These are phyloP conservation scores for Sporobolomyces phaffii DNA, from an alignment of 768 basidiomycete species.

Conservation along the genomic window DNA sequence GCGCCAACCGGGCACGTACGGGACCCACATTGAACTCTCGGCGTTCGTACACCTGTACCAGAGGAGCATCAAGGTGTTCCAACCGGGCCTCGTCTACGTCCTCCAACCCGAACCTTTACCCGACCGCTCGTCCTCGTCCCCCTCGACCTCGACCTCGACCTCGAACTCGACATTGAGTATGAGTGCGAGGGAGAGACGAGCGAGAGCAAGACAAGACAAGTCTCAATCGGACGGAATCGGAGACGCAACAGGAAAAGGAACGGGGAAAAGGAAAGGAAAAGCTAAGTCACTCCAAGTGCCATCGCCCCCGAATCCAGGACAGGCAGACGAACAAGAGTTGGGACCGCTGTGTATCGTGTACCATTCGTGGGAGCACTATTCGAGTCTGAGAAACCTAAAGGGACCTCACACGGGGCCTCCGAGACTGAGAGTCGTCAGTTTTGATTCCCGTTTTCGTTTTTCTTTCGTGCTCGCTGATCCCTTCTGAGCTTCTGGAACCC, in stretches of 20 bases:
- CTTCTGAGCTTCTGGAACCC: neutral
- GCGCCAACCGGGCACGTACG: constrained; percentile 68
- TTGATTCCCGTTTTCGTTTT: too few species aligned
- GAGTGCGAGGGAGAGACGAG: constrained; percentile 49
- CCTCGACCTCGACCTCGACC: neutral
- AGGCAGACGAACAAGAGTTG: neutral
- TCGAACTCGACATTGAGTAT: neutral
- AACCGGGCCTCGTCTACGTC: constrained; percentile 83
- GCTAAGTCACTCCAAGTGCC: neutral
- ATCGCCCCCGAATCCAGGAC: neutral
- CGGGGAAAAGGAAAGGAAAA: constrained; percentile 23
- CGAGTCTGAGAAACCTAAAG: constrained; percentile 76
- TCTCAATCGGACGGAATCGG: constrained; percentile 38
- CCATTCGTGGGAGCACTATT: constrained; percentile 75
- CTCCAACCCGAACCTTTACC: constrained; percentile 56
- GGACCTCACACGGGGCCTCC: constrained; percentile 69
- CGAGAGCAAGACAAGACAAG: constrained; percentile 46
- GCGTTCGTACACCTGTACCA: constrained; percentile 76
- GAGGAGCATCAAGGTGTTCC: constrained; percentile 81
- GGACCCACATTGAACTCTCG: constrained; percentile 87
- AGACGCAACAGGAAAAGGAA: constrained; percentile 42
- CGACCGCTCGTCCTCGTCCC: neutral
- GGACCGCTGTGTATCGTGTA: constrained; percentile 66
- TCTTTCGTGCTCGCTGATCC: neutral
- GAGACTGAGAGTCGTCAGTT: constrained; percentile 25